phyloP scores from a whole-genome alignment of 768 basidiomycete genomes.

The Galerina marginata region DNA sequence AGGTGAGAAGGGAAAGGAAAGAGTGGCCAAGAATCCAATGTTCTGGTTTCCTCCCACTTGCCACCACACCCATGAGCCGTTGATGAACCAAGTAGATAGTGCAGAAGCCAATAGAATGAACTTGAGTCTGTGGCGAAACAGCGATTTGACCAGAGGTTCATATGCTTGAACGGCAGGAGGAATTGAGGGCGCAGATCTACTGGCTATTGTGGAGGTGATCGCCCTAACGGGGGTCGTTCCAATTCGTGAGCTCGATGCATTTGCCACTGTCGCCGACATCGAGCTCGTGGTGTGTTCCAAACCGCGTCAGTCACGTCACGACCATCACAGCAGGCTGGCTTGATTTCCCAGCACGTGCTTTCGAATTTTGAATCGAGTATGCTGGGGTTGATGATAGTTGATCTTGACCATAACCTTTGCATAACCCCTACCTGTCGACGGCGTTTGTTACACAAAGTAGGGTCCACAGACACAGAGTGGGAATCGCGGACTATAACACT shows the following conservation, averaged over 20 bases:
- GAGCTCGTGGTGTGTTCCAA: conserved; percentile 19
- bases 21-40: conserved; percentile 33
- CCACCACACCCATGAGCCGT: conserved; percentile 49
- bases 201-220: conserved; percentile 47
- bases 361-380: background rate
- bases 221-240: conserved; percentile 50
- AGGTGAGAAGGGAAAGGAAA: conserved; percentile 48
- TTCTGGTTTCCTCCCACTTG: conserved; percentile 39
- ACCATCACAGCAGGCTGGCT: background rate
- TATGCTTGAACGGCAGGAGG: conserved; percentile 64
- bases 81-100: conserved; percentile 49
- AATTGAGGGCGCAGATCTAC: conserved; percentile 58
- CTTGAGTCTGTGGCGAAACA: conserved; percentile 65
- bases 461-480: no score
- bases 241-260: conserved; percentile 23
- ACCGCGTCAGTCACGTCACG: conserved; percentile 24
- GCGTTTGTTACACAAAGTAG: no score
- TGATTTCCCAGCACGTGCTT: conserved; percentile 2
- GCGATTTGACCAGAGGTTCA: conserved; percentile 67
- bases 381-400: no score
- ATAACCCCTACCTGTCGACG: no score
- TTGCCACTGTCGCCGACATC: conserved; percentile 28
- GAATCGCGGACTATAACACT: no score
- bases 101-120: conserved; percentile 59
- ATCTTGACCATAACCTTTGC: no score